Evolutionary conservation across 345 rosid genomes (phyloP), one percentile per base, ranked within the genome.

Genomic region (Moricandia arvensis): DNA sequence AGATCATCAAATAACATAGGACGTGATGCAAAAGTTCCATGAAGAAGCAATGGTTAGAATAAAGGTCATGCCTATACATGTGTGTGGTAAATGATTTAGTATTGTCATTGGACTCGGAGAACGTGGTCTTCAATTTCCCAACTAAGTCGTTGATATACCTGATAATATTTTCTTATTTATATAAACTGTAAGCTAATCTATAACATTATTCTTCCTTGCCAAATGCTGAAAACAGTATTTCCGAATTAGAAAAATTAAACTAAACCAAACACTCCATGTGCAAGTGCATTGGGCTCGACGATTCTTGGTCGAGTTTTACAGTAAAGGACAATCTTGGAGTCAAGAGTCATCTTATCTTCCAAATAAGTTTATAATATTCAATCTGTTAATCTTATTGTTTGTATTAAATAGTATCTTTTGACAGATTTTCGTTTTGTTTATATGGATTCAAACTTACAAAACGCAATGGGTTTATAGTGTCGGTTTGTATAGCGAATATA

Each of bases 311-410:
- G 33, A 37, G 58, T 17, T 62, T 57, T 53, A 13, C 64, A 54
- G 13, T 13, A 17, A 21, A 76, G n/a, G 75, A 69, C 75, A 62
- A 62, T 62, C 4, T 63, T 76, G 65, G 59, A 63, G 74, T 75
- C 70, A 62, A 68, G 16, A 27, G 18, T 16, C 68, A 49, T 21
- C 33, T 30, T 67, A 18, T 33, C 24, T 67, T 49, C 30, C 73
- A 67, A 47, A 67, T 5, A 67, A 47, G 7, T 47, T 21, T 21
- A 21, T 21, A 49, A 26, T 26, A 68, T 51, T 24, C 55, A 45
- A 2, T 74, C 43, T 67, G 5, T 47, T 75, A 63, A 49, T 47
- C 43, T 51, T 34, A 3, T 47, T 21, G 51, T 21, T 59, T 67
- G 55, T 45, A 9, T 18, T 11, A 4, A 47, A 47, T 45, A 47